A percentile compares a stretch with the other conserved stretches of the same genome.
phyloP scores from a whole-genome alignment of 306 rosid species.

The Cicer judaicum region DNA sequence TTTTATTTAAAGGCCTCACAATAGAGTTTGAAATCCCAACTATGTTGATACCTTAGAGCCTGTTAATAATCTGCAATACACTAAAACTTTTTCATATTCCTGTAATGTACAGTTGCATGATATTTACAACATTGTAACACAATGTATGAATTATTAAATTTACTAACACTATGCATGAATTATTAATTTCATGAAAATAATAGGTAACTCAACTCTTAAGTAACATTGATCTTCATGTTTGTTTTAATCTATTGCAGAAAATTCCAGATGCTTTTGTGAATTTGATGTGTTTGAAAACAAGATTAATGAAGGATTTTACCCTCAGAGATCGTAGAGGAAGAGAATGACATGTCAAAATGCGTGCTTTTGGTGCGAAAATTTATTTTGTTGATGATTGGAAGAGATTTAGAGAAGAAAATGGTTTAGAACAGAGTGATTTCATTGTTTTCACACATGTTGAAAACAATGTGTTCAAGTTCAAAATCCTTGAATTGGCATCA shows the following conservation, averaged over 20 bases:
- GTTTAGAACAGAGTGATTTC: not conserved
- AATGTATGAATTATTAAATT: not conserved
- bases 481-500: constrained; percentile 10
- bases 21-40: not conserved
- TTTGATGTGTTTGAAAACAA: not conserved
- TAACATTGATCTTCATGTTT: not conserved
- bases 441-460: constrained; percentile 33
- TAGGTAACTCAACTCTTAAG: not conserved
- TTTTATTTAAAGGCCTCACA: not conserved
- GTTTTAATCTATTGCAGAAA: constrained; percentile 35
- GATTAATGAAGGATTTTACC: not conserved
- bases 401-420: constrained; percentile 14
- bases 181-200: not conserved
- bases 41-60: not conserved
- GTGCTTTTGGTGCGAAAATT: not conserved
- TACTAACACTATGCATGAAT: not conserved
- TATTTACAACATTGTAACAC: constrained; percentile 13
- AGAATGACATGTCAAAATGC: constrained; percentile 36
- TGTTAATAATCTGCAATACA: no score
- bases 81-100: no score
- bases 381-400: constrained; percentile 47
- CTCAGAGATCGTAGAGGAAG: constrained; percentile 32
- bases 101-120: not conserved
- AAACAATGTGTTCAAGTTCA: constrained; percentile 17
- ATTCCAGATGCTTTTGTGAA: constrained; percentile 41